Base-by-base conservation (phyloP, 306 rosid species). In the Castanopsis chinensis region DNA sequence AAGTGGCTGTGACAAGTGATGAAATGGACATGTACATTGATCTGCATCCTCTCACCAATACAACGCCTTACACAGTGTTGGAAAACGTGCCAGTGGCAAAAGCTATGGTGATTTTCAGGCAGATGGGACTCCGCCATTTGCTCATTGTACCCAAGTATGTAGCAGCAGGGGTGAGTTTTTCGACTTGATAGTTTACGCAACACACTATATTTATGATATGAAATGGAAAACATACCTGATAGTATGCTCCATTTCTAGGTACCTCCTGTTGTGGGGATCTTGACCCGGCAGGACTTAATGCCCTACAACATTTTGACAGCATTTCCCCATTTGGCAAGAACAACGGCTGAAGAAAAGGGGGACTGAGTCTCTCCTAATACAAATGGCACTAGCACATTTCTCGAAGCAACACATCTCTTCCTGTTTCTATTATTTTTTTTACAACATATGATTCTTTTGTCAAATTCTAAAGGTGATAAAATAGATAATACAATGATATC, bases 21-120 rank as follows among this genome's bases (percentile, higher is more conserved):
- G 94, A 94, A 86, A 90, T 94, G 98, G 90, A 92, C 54, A 87
- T 94, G 97, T 92, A 82, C 32, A 84, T 94, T 71, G 97, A 94
- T 87, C 89, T 94, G 86, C 96, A 88, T 84, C 98, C 98, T 74
- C 91, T 94, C 78, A 88, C 93, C 64, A 94, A 94, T 74, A 90
- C 93, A 15, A 94, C 94, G 61, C 98, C 98, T 28, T 86, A 76
- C 55, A 94, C 96, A 28, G 97, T 92, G 61, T 33, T 90, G 43
- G 97, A 92, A 76, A 89, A 85, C 85, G 85, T 88, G 81, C 90
- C 98, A 4, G 92, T 87, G 28, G 97, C 97, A 65, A 94, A 94
- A 83, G 98, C 97, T 71, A 73, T 92, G 97, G 87, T 90, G 45
- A 94, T 94, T 81, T 94, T 94, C 92, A 80, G 97, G 75, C 89